Conservation (phyloP, 2,329 filamentous ascomycete species). For the Paraphaeosphaeria minitans region DNA sequence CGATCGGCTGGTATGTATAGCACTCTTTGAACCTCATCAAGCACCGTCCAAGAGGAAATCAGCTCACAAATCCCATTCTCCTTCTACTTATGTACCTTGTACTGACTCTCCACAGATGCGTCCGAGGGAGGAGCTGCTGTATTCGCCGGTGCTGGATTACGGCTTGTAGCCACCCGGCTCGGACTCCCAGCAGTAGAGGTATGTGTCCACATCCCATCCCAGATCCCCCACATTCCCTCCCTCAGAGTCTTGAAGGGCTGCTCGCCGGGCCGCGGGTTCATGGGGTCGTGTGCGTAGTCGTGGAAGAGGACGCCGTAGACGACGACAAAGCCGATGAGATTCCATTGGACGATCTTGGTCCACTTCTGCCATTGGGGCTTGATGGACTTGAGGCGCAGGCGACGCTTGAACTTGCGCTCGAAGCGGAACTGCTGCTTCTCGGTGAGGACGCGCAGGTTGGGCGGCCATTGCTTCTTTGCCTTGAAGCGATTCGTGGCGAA, state of each 20-base stretch:
- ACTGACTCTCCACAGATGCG: not conserved
- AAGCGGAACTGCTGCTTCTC: slow-evolving; percentile 76
- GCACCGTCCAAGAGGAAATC: not conserved
- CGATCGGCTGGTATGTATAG: not conserved
- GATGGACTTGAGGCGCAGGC: slow-evolving; percentile 65
- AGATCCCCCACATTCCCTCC: slow-evolving; percentile 30
- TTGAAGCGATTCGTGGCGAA: slow-evolving; percentile 64
- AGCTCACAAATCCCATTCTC: not conserved
- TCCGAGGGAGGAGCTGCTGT: no score
- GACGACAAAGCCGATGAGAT: slow-evolving; percentile 54
- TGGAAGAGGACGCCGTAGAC: slow-evolving; percentile 66
- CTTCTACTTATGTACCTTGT: not conserved
- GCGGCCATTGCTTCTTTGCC: slow-evolving; percentile 77
- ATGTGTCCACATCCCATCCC: slow-evolving; percentile 39
- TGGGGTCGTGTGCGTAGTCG: slow-evolving; percentile 54
- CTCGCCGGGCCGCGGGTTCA: slow-evolving; percentile 39
- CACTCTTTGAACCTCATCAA: not conserved
- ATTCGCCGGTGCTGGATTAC: no score
- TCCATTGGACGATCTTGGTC: slow-evolving; percentile 67
- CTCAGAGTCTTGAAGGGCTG: slow-evolving; percentile 38
- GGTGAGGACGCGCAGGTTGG: slow-evolving; percentile 72
- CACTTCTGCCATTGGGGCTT: slow-evolving; percentile 69
- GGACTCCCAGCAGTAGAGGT: slow-evolving; percentile 17
- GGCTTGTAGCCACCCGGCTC: not conserved
- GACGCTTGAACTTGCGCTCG: slow-evolving; percentile 78